Evolutionary conservation across 2,329 filamentous ascomycete species (phyloP).

Genomic region (Capronia americana): DNA sequence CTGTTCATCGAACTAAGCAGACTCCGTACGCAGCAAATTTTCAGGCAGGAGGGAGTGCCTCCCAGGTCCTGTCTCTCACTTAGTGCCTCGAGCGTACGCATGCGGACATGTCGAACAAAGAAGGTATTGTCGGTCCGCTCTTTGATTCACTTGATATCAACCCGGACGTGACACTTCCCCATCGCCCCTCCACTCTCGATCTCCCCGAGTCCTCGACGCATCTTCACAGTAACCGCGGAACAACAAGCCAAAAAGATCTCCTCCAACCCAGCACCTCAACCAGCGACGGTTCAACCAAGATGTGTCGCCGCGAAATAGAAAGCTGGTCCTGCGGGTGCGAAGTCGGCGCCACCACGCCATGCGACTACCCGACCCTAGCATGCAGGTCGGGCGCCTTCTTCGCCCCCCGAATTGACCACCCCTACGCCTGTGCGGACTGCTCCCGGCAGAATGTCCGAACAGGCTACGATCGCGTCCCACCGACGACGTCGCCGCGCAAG

Average conservation of each 20-base stretch:
- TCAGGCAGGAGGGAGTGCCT: not conserved
- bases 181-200: not conserved
- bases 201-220: not conserved
- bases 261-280: not conserved
- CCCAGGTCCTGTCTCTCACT: too few species aligned
- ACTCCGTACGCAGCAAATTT: too few species aligned
- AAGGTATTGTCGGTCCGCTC: not conserved
- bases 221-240: not conserved
- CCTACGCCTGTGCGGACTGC: not conserved
- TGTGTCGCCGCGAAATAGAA: not conserved
- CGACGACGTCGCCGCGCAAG: not conserved
- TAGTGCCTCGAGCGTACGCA: not conserved
- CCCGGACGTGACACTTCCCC: not conserved
- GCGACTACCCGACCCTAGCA: not conserved
- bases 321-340: constrained; percentile 5
- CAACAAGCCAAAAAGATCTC: not conserved
- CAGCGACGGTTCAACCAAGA: not conserved
- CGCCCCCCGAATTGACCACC: not conserved
- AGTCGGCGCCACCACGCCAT: not conserved
- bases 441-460: not conserved
- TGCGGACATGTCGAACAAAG: not conserved
- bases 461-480: not conserved
- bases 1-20: not conserved
- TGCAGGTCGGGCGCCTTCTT: not conserved
- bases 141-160: not conserved